Base-by-base conservation (phyloP, 116 monocot genomes). In the Dioscorea cayenensis region DNA sequence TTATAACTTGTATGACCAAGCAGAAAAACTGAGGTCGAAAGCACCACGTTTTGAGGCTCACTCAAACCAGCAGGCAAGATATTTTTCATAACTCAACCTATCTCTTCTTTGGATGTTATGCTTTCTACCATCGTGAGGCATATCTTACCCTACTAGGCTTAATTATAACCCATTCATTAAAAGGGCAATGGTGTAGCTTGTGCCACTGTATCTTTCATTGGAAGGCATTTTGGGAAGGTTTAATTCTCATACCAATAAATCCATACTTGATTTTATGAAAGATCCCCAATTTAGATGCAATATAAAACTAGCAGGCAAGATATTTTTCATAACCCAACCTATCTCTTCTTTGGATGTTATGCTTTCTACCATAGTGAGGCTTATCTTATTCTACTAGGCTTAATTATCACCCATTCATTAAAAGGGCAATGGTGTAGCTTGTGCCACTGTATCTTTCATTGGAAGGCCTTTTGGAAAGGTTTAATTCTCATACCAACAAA, bases 1-100 rank as follows among this genome's bases (percentile, higher is more conserved):
- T 52, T 90, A 94, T 77, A 94, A 94, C 76, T 84, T 94, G 51
- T 94, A 90, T 63, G 91, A 90, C 51, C 94, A 90, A 65, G 91
- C 94, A 63, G 94, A 94, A 76, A 94, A 94, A 49, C 84, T 94
- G 59, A 85, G 94, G 66, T 94, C 94, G 27, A 94, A 94, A 68
- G 94, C 94, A 70, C 94, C 94, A 28, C 80, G 85, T 58, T 94
- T 94, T 80, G 94, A 94, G 67, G 94, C 94, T 58, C 94, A 94
- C 62, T 94, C 94, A 37, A 94, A 90, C 76, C 94, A 94, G 70
- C 90, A 90, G 80, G 94, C 75, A 75, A 59, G 58, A 51, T 7
- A 29, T 37, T 51, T 37, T 62, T 20, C 16, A 14, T 66, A 32
- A 48, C 5, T 23, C 66, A 65, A 66, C 37, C 36, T 36, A 16